Evolutionary conservation across 2,329 filamentous ascomycete species (phyloP).

Genomic region (Penicillium brasilianum): DNA sequence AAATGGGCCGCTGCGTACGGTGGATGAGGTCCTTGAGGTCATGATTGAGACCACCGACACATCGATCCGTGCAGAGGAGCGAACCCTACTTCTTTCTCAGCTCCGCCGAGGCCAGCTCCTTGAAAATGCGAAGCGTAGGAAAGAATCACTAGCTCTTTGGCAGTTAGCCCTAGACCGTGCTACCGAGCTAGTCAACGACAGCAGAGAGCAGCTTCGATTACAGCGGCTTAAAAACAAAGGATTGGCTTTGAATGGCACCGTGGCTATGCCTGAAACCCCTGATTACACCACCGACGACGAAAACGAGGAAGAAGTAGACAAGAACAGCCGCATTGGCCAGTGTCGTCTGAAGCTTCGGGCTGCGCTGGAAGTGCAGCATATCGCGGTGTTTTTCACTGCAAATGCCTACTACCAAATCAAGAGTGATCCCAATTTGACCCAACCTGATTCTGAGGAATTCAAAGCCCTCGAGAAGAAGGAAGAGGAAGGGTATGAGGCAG

Average conservation of each 20-base stretch:
- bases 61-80: slow-evolving; percentile 69
- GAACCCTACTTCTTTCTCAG: slow-evolving; percentile 66
- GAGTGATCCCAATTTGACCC: slow-evolving; percentile 66
- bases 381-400: slow-evolving; percentile 81
- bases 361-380: slow-evolving; percentile 79
- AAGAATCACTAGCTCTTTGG: slow-evolving; percentile 74
- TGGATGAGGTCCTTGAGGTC: slow-evolving; percentile 82
- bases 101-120: slow-evolving; percentile 76
- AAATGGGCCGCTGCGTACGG: slow-evolving; percentile 73
- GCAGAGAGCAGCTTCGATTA: slow-evolving; percentile 63
- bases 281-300: slow-evolving; percentile 41
- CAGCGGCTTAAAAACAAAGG: slow-evolving; percentile 46
- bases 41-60: slow-evolving; percentile 89
- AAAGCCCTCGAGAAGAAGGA: slow-evolving; percentile 71
- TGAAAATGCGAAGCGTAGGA: slow-evolving; percentile 72
- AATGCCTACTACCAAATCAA: slow-evolving; percentile 87
- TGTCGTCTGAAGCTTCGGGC: slow-evolving; percentile 70
- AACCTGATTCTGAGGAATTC: slow-evolving; percentile 70
- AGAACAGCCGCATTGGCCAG: slow-evolving; percentile 58
- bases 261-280: slow-evolving; percentile 24
- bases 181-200: slow-evolving; percentile 60
- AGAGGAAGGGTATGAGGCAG: slow-evolving; percentile 73
- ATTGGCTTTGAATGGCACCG: slow-evolving; percentile 29
- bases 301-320: slow-evolving; percentile 45
- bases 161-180: slow-evolving; percentile 59